phyloP scores from a whole-genome alignment of 2,329 filamentous ascomycete species.

The Saccharata proteae region DNA sequence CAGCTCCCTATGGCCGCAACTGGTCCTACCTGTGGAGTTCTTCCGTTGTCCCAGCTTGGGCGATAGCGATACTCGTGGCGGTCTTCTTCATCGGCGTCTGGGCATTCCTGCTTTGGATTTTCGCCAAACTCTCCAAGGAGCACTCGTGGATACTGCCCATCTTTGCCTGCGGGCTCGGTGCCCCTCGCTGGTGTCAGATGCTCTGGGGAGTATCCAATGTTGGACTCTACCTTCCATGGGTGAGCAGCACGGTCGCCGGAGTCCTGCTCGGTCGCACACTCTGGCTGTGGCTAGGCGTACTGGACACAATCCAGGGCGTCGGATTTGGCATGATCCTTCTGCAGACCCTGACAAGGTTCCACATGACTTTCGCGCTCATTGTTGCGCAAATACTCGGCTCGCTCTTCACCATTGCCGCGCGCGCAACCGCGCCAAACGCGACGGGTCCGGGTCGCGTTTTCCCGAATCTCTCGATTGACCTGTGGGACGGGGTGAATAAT shows the following conservation, averaged over 20 bases:
- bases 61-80: constrained; percentile 44
- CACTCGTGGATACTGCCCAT: constrained; percentile 57
- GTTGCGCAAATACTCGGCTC: constrained; percentile 51
- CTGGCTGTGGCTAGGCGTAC: constrained; percentile 56
- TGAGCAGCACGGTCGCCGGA: constrained; percentile 39
- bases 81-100: constrained; percentile 46
- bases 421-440: constrained; percentile 48
- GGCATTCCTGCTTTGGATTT: constrained; percentile 38
- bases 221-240: constrained; percentile 52
- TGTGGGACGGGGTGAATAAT: constrained; percentile 34
- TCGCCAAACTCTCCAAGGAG: constrained; percentile 43
- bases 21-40: constrained; percentile 53
- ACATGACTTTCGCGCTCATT: constrained; percentile 51
- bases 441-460: constrained; percentile 51
- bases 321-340: constrained; percentile 58
- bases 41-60: constrained; percentile 43
- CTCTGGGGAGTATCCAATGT: constrained; percentile 52
- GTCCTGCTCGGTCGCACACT: constrained; percentile 45
- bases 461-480: constrained; percentile 44
- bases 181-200: constrained; percentile 56
- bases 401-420: constrained; percentile 48
- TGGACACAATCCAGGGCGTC: constrained; percentile 53
- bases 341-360: constrained; percentile 52
- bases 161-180: constrained; percentile 54
- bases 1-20: constrained; percentile 53